These are phyloP conservation scores for Solanum chmielewskii DNA, from an alignment of 257 asterid genomes.

Conservation along the genomic window DNA sequence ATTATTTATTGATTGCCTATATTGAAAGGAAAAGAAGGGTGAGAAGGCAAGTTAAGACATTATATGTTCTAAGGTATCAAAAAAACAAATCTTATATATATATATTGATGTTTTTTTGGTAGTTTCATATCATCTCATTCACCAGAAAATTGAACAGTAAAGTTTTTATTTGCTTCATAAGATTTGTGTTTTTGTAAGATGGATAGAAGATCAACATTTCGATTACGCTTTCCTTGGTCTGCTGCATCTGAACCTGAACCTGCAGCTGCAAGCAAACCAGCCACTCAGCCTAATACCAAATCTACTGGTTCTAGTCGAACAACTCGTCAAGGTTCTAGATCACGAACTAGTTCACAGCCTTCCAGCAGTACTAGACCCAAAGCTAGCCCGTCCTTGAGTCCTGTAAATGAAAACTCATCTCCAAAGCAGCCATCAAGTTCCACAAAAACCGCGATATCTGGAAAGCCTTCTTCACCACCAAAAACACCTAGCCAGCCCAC, in stretches of 20 bases:
- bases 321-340: neutral
- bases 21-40: neutral
- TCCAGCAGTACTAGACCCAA: neutral
- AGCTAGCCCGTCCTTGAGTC: neutral
- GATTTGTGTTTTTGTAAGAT: constrained; percentile 5
- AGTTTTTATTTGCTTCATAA: neutral
- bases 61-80: constrained; percentile 14
- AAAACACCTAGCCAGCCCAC: constrained; percentile 1
- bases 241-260: constrained; percentile 5
- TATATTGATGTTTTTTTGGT: neutral
- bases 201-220: constrained; percentile 38
- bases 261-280: constrained; percentile 13
- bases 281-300: constrained; percentile 2
- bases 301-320: neutral
- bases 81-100: constrained; percentile 8
- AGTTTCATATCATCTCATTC: neutral
- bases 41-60: neutral
- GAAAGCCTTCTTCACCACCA: neutral
- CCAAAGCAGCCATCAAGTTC: neutral
- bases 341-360: neutral
- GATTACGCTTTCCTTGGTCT: constrained; percentile 38
- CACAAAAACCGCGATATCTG: neutral
- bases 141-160: neutral
- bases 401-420: neutral
- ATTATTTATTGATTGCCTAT: neutral